Evolutionary conservation across 805 yeast genomes (phyloP), one percentile per base, ranked within the genome.

Genomic region (Lipomyces starkeyi): DNA sequence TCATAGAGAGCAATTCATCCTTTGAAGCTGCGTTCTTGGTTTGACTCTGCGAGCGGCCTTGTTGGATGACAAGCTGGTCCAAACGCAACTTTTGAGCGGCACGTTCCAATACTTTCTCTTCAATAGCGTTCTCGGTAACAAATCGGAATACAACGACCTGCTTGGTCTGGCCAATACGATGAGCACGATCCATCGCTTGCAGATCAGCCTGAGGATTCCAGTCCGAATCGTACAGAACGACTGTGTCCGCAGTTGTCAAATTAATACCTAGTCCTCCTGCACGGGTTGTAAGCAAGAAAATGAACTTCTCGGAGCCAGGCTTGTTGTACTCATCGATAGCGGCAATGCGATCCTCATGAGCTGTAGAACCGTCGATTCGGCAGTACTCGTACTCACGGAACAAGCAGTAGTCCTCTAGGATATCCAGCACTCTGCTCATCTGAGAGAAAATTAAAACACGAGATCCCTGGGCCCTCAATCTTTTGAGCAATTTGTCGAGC

Each of bases 201-300:
- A 93, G 83, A 82, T 93, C 98, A 0, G 97, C 98, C 77, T 93
- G 98, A 1, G 98, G 98, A 76, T 93, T 93, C 98, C 98, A 93
- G 80, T 93, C 98, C 0, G 97, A 90, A 78, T 93, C 98, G 76
- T 87, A 94, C 34, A 93, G 78, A 2, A 93, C 86, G 61, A 93
- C 98, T 56, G 91, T 87, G 77, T 93, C 97, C 1, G 98, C 98
- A 8, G 91, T 86, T 0, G 97, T 94, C 76, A 93, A 83, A 76
- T 94, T 93, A 76, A 93, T 93, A 75, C 98, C 98, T 64, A 93
- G 83, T 9, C 98, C 98, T 78, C 98, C 98, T 6, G 98, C 98
- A 80, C 98, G 87, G 0, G 98, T 93, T 0, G 98, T 93, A 69
- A 93, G 81, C 71, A 93, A 80, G 74, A 93, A 93, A 5, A 93